Evolutionary conservation across 2,329 filamentous ascomycete genomes (phyloP).

Genomic region (Sporothrix luriei): DNA sequence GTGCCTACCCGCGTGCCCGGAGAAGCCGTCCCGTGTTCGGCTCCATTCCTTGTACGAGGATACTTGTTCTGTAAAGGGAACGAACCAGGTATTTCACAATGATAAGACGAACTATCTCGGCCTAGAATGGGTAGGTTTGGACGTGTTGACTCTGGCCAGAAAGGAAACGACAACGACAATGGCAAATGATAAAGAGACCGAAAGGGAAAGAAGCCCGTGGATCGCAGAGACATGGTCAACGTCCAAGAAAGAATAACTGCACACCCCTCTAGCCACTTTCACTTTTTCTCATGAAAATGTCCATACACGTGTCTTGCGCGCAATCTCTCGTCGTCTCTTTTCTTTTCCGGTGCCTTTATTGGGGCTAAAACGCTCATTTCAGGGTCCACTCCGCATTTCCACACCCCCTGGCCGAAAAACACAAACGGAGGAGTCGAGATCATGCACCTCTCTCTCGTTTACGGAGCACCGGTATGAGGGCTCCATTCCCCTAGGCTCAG

Average conservation of each 20-base stretch:
- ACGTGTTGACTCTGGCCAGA: too few species aligned
- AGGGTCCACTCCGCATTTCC: background rate
- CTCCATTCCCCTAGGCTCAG: background rate
- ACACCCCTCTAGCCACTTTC: background rate
- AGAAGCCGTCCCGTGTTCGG: slow-evolving; percentile 18
- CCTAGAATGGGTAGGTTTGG: background rate
- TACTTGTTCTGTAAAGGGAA: background rate
- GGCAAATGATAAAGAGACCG: background rate
- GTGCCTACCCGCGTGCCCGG: slow-evolving; percentile 11
- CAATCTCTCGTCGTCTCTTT: background rate
- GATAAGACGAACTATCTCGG: background rate
- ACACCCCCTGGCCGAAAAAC: background rate
- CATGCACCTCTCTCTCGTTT: slow-evolving; percentile 1
- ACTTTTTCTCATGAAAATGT: background rate
- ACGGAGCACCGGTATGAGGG: background rate
- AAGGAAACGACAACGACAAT: too few species aligned
- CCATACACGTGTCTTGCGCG: background rate
- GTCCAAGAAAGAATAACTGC: background rate
- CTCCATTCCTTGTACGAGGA: background rate
- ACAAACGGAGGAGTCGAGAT: background rate
- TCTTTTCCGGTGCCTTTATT: background rate
- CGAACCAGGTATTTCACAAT: background rate
- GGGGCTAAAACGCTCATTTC: slow-evolving; percentile 17
- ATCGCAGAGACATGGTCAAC: too few species aligned
- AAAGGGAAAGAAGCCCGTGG: background rate